Conservation (phyloP, 1,284 basidiomycete genomes). For the Blastosporella zonata region DNA sequence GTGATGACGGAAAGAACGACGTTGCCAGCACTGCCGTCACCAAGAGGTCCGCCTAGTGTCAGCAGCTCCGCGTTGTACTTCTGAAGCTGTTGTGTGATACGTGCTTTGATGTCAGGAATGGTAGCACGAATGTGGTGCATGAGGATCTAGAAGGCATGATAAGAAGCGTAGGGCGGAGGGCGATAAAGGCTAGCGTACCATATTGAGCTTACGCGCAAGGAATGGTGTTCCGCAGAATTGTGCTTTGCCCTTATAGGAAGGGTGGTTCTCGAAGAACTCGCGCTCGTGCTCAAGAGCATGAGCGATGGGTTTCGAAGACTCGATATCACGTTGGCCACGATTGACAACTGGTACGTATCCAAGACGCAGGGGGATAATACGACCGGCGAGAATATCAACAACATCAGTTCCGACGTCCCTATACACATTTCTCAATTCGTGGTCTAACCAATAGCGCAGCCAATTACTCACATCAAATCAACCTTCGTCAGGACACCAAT, state of each 20-base stretch:
- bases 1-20: constrained; percentile 95
- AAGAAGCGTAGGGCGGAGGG: constrained; percentile 9
- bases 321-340: constrained; percentile 96
- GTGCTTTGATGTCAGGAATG: constrained; percentile 94
- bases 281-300: constrained; percentile 88
- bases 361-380: constrained; percentile 89
- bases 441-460: not conserved
- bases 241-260: constrained; percentile 89
- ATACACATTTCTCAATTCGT: constrained; percentile 10
- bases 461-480: constrained; percentile 81
- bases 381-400: constrained; percentile 97
- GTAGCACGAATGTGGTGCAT: constrained; percentile 98
- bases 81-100: constrained; percentile 83
- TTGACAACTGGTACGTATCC: constrained; percentile 99
- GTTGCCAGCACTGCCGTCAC: constrained; percentile 83
- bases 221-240: constrained; percentile 98
- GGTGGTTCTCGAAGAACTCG: constrained; percentile 91
- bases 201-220: constrained; percentile 94
- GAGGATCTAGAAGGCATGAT: constrained; percentile 62
- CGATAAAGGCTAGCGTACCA: constrained; percentile 47
- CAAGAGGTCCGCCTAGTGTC: constrained; percentile 84
- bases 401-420: constrained; percentile 98
- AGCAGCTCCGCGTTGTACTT: constrained; percentile 86
- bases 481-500: constrained; percentile 99
- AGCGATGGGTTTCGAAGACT: constrained; percentile 79